Evolutionary conservation across 306 rosid genomes (phyloP).

Genomic region (Prunus dulcis): DNA sequence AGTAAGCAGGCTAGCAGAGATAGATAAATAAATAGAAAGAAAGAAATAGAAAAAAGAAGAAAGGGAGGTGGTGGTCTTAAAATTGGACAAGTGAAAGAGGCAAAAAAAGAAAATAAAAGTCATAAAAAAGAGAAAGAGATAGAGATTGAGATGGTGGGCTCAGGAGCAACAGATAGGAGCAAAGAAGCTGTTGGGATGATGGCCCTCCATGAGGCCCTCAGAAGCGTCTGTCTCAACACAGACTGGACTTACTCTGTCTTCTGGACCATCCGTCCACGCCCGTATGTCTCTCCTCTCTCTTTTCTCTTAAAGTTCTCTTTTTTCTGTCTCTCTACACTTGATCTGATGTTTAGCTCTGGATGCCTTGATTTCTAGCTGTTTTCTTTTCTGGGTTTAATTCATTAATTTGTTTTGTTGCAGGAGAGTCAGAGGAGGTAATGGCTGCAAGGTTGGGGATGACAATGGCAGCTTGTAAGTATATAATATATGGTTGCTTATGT

Average conservation of each 20-base stretch:
- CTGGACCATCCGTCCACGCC: conserved; percentile 99
- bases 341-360: conserved; percentile 6
- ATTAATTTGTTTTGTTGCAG: conserved; percentile 41
- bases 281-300: conserved; percentile 54
- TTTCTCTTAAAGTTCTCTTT: background rate
- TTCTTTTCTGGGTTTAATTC: conserved; percentile 33
- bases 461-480: conserved; percentile 84
- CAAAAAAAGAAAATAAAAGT: conserved; percentile 13
- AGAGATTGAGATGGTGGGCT: conserved; percentile 84
- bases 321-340: background rate
- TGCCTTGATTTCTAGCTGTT: conserved; percentile 18
- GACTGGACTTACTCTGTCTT: conserved; percentile 99
- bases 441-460: conserved; percentile 99
- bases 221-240: conserved; percentile 62
- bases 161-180: conserved; percentile 96
- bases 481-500: too few species aligned
- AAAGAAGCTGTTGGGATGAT: conserved; percentile 99
- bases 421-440: conserved; percentile 95
- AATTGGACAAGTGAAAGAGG: conserved; percentile 22
- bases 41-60: background rate
- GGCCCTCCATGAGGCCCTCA: conserved; percentile 99
- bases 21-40: conserved; percentile 2
- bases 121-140: conserved; percentile 18
- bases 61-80: background rate
- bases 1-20: background rate